These are phyloP conservation scores for Polyrhizophydium stewartii DNA, from an alignment of 371 early-diverging fungal species.

Conservation along the genomic window DNA sequence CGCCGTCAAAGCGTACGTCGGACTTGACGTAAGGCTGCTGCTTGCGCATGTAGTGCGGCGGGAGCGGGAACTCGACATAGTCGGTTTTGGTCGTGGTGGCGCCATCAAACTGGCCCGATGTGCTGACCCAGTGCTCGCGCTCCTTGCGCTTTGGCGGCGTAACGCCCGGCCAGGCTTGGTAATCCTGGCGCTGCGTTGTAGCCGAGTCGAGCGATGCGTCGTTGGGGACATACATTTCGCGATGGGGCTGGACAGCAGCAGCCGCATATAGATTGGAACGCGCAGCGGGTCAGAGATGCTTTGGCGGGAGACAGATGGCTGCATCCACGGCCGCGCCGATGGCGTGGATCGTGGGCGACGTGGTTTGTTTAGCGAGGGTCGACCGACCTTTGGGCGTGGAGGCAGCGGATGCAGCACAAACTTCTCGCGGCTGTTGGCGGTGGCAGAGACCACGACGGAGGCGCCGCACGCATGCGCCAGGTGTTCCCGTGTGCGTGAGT, in stretches of 20 bases:
- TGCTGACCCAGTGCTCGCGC: slow-evolving; percentile 20
- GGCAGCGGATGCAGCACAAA: slow-evolving; percentile 24
- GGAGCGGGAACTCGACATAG: slow-evolving; percentile 11
- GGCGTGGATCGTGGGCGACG: background rate
- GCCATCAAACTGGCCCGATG: slow-evolving; percentile 24
- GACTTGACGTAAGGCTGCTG: slow-evolving; percentile 19
- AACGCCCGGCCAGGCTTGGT: slow-evolving; percentile 25
- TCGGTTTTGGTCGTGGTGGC: slow-evolving; percentile 24
- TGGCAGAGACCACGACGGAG: too few relatives aligned
- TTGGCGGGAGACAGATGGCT: too few relatives aligned
- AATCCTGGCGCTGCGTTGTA: slow-evolving; percentile 37
- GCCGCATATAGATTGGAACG: too few relatives aligned
- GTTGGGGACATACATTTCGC: slow-evolving; percentile 22
- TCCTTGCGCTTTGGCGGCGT: slow-evolving; percentile 13
- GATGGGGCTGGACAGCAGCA: slow-evolving; percentile 16
- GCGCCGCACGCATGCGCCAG: too few relatives aligned
- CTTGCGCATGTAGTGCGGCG: slow-evolving; percentile 9
- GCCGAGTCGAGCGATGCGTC: slow-evolving; percentile 20
- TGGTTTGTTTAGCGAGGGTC: too few relatives aligned
- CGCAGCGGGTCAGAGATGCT: too few relatives aligned
- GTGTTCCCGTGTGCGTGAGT: too few relatives aligned
- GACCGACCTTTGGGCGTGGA: slow-evolving; percentile 16
- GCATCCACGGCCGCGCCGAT: too few relatives aligned
- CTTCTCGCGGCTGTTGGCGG: slow-evolving; percentile 32
- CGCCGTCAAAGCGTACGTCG: slow-evolving; percentile 28